phyloP scores from a whole-genome alignment of 2,329 filamentous ascomycete genomes.

The Cladosporium austrohemisphaericum region DNA sequence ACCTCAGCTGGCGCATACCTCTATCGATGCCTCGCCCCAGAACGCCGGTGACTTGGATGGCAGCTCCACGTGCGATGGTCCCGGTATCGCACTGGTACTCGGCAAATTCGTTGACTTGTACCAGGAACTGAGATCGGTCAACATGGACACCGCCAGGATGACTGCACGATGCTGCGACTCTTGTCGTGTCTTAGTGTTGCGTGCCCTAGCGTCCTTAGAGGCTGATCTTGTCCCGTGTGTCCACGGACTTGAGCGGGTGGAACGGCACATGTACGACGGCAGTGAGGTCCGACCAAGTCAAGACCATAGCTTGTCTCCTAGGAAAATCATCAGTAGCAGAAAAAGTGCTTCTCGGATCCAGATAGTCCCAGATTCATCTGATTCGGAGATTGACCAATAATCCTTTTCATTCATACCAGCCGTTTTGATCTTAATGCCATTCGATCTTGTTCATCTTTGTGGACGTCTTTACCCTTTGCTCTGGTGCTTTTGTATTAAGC shows the following conservation, averaged over 20 bases:
- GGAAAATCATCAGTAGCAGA: too few species aligned
- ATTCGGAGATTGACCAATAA: too few species aligned
- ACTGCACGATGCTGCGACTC: neutral
- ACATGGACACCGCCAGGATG: neutral
- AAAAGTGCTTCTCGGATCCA: too few species aligned
- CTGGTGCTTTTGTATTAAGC: too few species aligned
- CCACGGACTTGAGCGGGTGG: neutral
- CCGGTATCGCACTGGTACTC: neutral
- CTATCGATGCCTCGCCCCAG: neutral
- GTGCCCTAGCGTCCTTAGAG: neutral
- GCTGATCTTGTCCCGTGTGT: neutral
- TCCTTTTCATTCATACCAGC: too few species aligned
- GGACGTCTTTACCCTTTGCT: too few species aligned
- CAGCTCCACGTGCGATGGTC: neutral
- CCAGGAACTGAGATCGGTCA: neutral
- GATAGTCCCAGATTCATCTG: too few species aligned
- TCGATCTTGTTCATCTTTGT: too few species aligned
- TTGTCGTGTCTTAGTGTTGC: neutral
- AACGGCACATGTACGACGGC: neutral
- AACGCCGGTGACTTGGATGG: neutral
- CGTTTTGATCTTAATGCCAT: too few species aligned
- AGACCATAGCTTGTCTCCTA: too few species aligned
- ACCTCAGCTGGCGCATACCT: neutral
- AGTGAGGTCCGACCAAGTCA: neutral
- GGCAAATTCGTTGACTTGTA: neutral